Evolutionary conservation across 2,329 filamentous ascomycete species (phyloP).

Genomic region (Verticillium longisporum): DNA sequence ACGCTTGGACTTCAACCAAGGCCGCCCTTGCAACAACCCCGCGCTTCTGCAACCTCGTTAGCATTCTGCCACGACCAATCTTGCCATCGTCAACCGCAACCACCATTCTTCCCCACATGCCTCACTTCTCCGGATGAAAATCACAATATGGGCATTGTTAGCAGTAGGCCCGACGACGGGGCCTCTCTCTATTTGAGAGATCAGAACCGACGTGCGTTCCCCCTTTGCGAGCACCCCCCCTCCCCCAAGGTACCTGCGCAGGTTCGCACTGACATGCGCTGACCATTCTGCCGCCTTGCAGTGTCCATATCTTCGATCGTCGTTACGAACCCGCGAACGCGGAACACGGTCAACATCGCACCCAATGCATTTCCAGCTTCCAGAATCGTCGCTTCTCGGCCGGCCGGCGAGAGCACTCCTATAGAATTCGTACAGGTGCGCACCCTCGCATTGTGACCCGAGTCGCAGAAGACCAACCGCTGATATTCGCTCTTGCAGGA

Average conservation of each 20-base stretch:
- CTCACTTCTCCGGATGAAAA: slow-evolving; percentile 10
- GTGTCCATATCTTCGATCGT: slow-evolving; percentile 81
- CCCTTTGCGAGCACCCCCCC: slow-evolving; percentile 8
- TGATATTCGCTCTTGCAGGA: slow-evolving; percentile 49
- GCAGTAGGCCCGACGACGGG: slow-evolving; percentile 81
- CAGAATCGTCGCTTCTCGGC: slow-evolving; percentile 65
- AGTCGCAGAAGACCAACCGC: neutral
- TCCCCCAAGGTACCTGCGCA: slow-evolving; percentile 9
- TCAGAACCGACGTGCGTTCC: slow-evolving; percentile 73
- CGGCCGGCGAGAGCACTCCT: slow-evolving; percentile 64
- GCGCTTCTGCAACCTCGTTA: neutral
- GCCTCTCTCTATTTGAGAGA: slow-evolving; percentile 78
- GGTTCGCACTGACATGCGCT: slow-evolving; percentile 12
- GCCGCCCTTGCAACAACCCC: neutral
- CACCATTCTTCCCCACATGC: neutral
- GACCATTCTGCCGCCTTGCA: slow-evolving; percentile 28
- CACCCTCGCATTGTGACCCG: slow-evolving; percentile 12
- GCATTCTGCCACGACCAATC: slow-evolving; percentile 3
- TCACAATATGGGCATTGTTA: slow-evolving; percentile 80
- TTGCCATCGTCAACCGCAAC: neutral
- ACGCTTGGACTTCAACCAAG: neutral
- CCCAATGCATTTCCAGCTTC: slow-evolving; percentile 87
- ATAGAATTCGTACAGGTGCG: slow-evolving; percentile 89
- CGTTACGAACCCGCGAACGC: slow-evolving; percentile 73
- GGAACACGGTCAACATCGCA: slow-evolving; percentile 67